These are phyloP conservation scores for Aspergillus heteromorphus DNA, from an alignment of 495 filamentous ascomycete genomes.

Conservation along the genomic window DNA sequence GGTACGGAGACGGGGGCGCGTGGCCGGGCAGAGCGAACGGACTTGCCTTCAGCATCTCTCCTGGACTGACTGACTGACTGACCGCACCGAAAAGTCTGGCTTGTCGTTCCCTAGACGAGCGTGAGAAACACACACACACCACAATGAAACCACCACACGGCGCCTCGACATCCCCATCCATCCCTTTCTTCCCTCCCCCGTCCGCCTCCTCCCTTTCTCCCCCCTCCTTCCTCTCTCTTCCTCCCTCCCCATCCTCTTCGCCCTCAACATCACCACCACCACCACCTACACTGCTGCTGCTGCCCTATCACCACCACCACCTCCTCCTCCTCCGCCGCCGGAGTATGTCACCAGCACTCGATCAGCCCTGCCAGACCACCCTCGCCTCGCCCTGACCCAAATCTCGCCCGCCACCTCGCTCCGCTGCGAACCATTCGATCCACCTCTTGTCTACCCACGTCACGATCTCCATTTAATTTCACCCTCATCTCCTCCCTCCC, in stretches of 20 bases:
- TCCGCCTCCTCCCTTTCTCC: conserved; percentile 16
- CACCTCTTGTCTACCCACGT: conserved; percentile 11
- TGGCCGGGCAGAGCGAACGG: neutral
- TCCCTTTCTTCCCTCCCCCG: conserved; percentile 23
- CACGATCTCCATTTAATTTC: conserved; percentile 13
- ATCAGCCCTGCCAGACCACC: conserved; percentile 19
- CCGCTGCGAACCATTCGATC: conserved; percentile 10
- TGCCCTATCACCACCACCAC: conserved; percentile 9
- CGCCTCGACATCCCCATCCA: conserved; percentile 23
- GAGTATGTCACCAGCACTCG: conserved; percentile 28
- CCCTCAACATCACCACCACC: conserved; percentile 11
- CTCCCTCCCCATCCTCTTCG: conserved; percentile 14
- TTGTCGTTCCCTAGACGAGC: conserved; percentile 20
- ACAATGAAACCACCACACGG: conserved; percentile 27
- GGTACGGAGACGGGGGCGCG: neutral
- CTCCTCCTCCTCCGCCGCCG: conserved; percentile 17
- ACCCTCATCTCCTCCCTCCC: neutral
- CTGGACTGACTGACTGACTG: conserved; percentile 10
- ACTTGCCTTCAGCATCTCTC: conserved; percentile 13
- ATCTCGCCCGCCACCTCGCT: conserved; percentile 12
- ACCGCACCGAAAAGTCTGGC: conserved; percentile 21
- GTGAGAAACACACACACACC: conserved; percentile 19
- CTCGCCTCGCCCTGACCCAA: conserved; percentile 23
- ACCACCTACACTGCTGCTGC: conserved; percentile 18
- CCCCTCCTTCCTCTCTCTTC: conserved; percentile 14